A percentile compares a stretch with the other conserved stretches of the same genome.
Evolutionary conservation across 2,329 filamentous ascomycete genomes (phyloP).

Genomic region (Clarireedia sp.): DNA sequence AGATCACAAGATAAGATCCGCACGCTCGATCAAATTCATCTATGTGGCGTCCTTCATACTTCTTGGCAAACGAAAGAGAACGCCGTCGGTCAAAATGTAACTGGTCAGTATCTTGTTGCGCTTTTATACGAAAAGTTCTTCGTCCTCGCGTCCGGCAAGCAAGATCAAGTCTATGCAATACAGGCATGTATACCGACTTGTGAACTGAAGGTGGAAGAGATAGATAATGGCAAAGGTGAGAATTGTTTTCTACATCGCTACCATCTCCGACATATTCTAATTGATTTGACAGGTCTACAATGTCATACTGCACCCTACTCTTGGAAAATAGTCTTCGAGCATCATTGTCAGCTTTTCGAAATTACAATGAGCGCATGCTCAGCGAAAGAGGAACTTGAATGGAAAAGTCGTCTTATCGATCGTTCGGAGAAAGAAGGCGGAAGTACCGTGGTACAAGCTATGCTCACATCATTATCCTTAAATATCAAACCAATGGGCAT

Average conservation of each 20-base stretch:
- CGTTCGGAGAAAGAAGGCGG: constrained; percentile 42
- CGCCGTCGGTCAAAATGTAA: constrained; percentile 58
- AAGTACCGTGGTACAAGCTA: constrained; percentile 37
- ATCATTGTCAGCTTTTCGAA: constrained; percentile 69
- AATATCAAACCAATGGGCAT: constrained; percentile 67
- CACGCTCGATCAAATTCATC: constrained; percentile 67
- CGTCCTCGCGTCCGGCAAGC: constrained; percentile 62
- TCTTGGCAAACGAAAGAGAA: constrained; percentile 67
- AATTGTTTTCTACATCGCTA: background rate
- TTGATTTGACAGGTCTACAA: constrained; percentile 56
- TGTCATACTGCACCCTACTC: constrained; percentile 81
- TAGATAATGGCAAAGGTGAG: constrained; percentile 66
- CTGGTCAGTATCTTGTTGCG: constrained; percentile 77
- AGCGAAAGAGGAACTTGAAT: constrained; percentile 68
- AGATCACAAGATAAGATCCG: constrained; percentile 60
- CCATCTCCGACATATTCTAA: no score
- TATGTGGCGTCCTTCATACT: constrained; percentile 78
- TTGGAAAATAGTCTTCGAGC: constrained; percentile 86
- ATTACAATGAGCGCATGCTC: constrained; percentile 83
- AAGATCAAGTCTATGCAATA: constrained; percentile 62
- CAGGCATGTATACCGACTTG: constrained; percentile 65
- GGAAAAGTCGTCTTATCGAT: constrained; percentile 61
- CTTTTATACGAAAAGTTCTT: constrained; percentile 76
- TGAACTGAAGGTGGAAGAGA: constrained; percentile 59
- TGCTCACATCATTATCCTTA: constrained; percentile 58